Evolutionary conservation across 2,329 filamentous ascomycete species (phyloP), one percentile per base, ranked within the genome.

Genomic region (Colletotrichum sp.): DNA sequence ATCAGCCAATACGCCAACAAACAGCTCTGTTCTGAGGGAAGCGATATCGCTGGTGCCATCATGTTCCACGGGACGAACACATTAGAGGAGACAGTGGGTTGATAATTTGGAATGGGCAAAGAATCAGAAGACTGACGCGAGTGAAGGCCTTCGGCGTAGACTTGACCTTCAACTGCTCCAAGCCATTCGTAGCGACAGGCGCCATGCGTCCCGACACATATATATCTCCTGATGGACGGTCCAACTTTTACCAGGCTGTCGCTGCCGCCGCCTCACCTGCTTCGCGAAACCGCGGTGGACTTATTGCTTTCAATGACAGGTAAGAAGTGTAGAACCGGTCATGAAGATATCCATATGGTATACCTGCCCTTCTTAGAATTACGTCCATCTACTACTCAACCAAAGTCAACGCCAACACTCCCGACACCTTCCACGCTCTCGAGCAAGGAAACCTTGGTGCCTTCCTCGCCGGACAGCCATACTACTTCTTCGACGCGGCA

Each of bases 131-230:
- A 30, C 26, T 52, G 8, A 52, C 44, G 0, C 24, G 1, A 12
- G 9, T 8, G 5, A 8, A 79, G 4, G 88, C 89, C 1, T 90
- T 91, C 80, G 90, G 90, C 79, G 83, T 91, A 24, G 87, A 90
- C 68, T 81, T 88, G 2, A 89, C 87, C 0, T 83, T 90, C 44
- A 89, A 89, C 80, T 90, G 87, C 59, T 84, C 82, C 57, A 90
- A 91, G 79, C 89, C 89, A 0, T 85, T 91, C 5, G 83, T 91
- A 9, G 82, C 88, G 12, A 89, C 89, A 1, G 89, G 89, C 12
- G 86, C 89, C 26, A 91, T 91, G 89, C 83, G 89, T 16, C 90
- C 90, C 3, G 86, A 89, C 2, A 90, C 89, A 0, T 89, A 89
- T 3, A 81, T 90, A 67, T 89, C 87, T 15, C 89, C 89, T 4